Conservation (phyloP, 139 green algal genomes). For the Spirogloea muscicola region DNA sequence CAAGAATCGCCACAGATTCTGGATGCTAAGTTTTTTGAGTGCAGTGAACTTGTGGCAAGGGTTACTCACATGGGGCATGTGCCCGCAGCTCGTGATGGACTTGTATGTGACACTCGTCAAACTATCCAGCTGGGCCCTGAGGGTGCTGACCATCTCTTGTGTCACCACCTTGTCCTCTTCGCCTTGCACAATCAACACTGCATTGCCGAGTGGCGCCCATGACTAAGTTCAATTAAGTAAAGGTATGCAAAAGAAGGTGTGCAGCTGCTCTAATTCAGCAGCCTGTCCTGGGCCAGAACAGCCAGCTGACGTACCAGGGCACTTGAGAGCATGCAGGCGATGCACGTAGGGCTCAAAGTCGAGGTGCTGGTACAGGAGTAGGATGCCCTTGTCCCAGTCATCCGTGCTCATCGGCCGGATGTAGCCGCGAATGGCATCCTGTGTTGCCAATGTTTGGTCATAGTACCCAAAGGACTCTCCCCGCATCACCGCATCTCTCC, state of each 20-base stretch:
- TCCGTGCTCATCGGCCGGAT: slow-evolving; percentile 54
- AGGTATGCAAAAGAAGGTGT: no score
- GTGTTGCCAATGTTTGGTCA: slow-evolving; percentile 13
- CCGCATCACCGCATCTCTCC: slow-evolving; percentile 41
- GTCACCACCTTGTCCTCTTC: background rate
- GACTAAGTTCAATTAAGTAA: no score
- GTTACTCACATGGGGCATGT: slow-evolving; percentile 7
- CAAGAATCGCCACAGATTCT: no score
- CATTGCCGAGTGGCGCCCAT: no score
- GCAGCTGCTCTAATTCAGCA: no score
- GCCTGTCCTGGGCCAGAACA: no score
- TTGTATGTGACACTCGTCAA: slow-evolving; percentile 5
- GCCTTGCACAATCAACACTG: slow-evolving; percentile 27
- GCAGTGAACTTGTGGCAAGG: no score
- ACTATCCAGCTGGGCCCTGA: background rate
- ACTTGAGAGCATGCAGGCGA: slow-evolving; percentile 13
- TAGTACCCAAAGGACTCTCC: slow-evolving; percentile 48
- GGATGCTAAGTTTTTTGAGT: no score
- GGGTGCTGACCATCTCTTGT: background rate
- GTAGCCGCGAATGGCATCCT: slow-evolving; percentile 57
- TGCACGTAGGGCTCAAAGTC: slow-evolving; percentile 1
- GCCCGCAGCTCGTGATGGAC: slow-evolving; percentile 1
- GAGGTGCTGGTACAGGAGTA: slow-evolving; percentile 55
- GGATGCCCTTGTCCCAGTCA: slow-evolving; percentile 61
- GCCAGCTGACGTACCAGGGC: no score